phyloP scores from a whole-genome alignment of 176 grass and related monocot species.

The Paspalum vaginatum region DNA sequence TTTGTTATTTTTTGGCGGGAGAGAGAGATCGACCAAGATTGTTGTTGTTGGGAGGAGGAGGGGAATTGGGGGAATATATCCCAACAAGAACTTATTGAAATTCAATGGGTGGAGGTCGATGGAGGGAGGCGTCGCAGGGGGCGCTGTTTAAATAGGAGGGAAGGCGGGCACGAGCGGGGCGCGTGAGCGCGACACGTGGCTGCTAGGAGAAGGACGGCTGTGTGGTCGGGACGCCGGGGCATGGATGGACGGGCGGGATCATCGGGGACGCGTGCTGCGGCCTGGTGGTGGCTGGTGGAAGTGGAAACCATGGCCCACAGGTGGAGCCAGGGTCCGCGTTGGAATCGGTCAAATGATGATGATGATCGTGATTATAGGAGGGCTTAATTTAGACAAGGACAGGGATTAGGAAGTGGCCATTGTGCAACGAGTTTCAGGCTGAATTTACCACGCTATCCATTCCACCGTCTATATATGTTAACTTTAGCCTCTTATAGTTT shows the following conservation, averaged over 20 bases:
- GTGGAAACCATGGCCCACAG: no score
- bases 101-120: constrained; percentile 37
- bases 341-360: no score
- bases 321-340: no score
- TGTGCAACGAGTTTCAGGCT: no score
- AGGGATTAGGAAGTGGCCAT: no score
- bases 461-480: no score
- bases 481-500: no score
- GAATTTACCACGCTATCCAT: no score
- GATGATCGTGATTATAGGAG: no score
- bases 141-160: constrained; percentile 23
- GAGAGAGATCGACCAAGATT: constrained; percentile 9
- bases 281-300: no score
- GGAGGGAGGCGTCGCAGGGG: not conserved
- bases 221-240: not conserved
- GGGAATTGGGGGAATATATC: constrained; percentile 41
- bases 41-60: constrained; percentile 37
- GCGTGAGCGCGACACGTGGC: constrained; percentile 2
- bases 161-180: not conserved
- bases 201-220: not conserved
- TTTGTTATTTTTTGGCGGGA: not conserved
- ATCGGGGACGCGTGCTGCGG: constrained; percentile 8
- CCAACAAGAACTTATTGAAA: constrained; percentile 23
- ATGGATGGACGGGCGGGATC: constrained; percentile 25
- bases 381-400: no score